Base-by-base conservation (phyloP, 2,329 filamentous ascomycete genomes). In the Colletotrichum sp. region DNA sequence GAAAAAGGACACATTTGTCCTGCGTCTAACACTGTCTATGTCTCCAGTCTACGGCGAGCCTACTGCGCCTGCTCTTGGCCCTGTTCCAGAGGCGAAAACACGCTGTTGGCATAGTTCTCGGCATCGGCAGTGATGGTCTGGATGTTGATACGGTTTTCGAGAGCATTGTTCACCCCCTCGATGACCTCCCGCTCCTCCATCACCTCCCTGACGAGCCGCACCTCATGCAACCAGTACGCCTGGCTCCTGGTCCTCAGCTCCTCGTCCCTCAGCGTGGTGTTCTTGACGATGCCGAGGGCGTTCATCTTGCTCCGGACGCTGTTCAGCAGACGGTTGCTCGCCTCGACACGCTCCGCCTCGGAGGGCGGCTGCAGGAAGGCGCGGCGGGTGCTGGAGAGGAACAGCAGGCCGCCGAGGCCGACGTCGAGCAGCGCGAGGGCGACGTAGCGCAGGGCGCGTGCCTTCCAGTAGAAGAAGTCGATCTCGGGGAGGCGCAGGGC, bases 151-250 rank as follows among this genome's bases (percentile, higher is more conserved):
- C 92, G 89, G 77, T 89, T 90, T 80, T 87, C 86, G 78, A 96
- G 83, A 13, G 92, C 94, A 82, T 92, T 90, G 75, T 94, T 93
- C 77, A 95, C 90, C 69, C 93, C 91, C 80, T 93, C 92, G 44
- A 95, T 86, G 9, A 96, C 94, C 77, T 95, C 93, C 77, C 92
- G 89, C 78, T 96, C 94, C 87, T 96, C 94, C 90, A 98, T 94
- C 28, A 95, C 92, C 80, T 94, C 92, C 44, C 90, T 87, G 90
- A 94, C 95, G 34, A 95, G 84, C 68, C 90, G 87, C 8, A 92
- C 93, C 86, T 98, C 95, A 60, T 93, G 93, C 12, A 88, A 87
- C 96, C 96, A 99, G 85, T 98, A 98, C 18, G 88, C 89, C 79
- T 93, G 90, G 66, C 90, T 90, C 74, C 90, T 90, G 4, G 85